Conservation (phyloP, 2,329 filamentous ascomycete species). For the Cercospora citrullina region DNA sequence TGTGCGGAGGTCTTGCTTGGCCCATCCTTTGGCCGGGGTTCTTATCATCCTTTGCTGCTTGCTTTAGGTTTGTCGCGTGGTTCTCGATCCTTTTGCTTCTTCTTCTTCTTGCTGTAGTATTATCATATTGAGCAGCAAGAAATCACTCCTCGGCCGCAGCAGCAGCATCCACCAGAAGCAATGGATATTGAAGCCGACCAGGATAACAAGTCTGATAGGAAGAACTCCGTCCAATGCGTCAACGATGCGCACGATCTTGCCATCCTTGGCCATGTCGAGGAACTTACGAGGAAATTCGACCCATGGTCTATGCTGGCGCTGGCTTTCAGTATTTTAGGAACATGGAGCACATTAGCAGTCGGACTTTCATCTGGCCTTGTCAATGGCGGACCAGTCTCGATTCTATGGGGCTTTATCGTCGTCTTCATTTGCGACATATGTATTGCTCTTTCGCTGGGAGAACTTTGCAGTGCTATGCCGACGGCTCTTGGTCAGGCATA, state of each 20-base stretch:
- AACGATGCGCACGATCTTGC: constrained; percentile 45
- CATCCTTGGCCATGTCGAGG: constrained; percentile 47
- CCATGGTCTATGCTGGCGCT: constrained; percentile 59
- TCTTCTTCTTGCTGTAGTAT: background rate
- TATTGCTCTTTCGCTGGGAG: constrained; percentile 57
- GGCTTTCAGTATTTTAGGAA: constrained; percentile 59
- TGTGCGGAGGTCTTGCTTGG: constrained; percentile 16
- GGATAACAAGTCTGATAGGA: background rate
- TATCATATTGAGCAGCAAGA: background rate
- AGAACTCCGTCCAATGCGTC: constrained; percentile 15
- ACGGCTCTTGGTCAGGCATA: constrained; percentile 62
- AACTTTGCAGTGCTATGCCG: constrained; percentile 60
- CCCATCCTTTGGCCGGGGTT: background rate
- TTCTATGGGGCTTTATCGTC: constrained; percentile 58
- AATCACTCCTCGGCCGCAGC: background rate
- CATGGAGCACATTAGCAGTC: constrained; percentile 60
- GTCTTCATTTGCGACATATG: constrained; percentile 53
- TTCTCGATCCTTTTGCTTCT: background rate
- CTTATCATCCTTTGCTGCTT: constrained; percentile 2
- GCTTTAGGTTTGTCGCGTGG: constrained; percentile 7
- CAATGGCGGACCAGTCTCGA: constrained; percentile 56
- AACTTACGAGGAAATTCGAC: constrained; percentile 52
- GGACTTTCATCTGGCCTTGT: constrained; percentile 53
- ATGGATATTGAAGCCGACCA: constrained; percentile 20
- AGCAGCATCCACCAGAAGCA: background rate